Evolutionary conservation across 1,139 yeast genomes (phyloP), one percentile per base, ranked within the genome.

Genomic region (Debaryomyces psychrophilus): DNA sequence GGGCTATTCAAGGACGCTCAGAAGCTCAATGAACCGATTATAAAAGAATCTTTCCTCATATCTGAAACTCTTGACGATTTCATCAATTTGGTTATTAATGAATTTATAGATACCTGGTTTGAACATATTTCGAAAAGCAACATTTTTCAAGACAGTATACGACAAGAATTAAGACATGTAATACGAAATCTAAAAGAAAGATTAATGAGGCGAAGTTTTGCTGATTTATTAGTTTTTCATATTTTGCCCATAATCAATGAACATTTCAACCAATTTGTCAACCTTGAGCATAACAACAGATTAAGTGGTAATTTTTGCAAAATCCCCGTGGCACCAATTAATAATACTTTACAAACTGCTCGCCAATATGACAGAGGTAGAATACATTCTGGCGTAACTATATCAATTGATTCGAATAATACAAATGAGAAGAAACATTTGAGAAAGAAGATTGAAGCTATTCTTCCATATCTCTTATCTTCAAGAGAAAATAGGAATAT

Each of bases 21-120:
- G 38, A 47, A 44, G 14, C 42, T 43, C 11, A 25, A 40, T 26
- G 33, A 29, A 9, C 72, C 79, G 0, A 62, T 80, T 2, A 71
- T 78, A 42, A 74, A 79, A 2, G 79, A 78, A 25, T 79, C 84
- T 18, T 75, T 78, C 50, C 59, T 77, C 2, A 70, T 85, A 11
- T 81, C 85, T 2, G 77, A 74, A 40, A 73, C 82, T 0, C 46
- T 87, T 1, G 80, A 81, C 33, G 76, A 71, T 3, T 64, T 90
- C 7, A 65, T 85, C 1, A 71, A 73, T 31, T 62, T 79, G 22
- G 69, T 89, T 1, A 54, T 86, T 2, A 62, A 79, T 9, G 87
- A 84, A 52, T 90, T 87, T 60, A 74, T 90, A 1, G 61, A 67
- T 37, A 61, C 80, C 2, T 90, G 97, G 97, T 88, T 71, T 56